Evolutionary conservation across 371 early-diverging fungal species (phyloP).

Genomic region (Vairimorpha ceranae): DNA sequence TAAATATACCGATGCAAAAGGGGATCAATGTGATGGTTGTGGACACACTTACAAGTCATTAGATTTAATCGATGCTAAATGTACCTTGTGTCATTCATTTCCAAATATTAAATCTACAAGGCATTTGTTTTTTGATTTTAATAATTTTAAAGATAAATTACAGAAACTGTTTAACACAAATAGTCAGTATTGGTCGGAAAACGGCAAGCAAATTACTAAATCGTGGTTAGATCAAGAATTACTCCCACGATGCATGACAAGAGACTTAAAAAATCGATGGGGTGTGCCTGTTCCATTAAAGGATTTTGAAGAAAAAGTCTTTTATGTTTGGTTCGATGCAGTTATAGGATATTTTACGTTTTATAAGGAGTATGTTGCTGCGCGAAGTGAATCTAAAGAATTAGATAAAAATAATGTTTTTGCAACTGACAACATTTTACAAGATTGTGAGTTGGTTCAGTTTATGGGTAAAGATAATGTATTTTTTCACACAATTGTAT

Average conservation of each 20-base stretch:
- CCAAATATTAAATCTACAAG: constrained; percentile 70
- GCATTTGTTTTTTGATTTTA: constrained; percentile 84
- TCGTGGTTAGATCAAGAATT: constrained; percentile 93
- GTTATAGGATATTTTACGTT: constrained; percentile 73
- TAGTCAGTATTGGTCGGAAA: constrained; percentile 75
- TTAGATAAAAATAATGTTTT: constrained; percentile 73
- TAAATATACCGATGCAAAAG: constrained; percentile 72
- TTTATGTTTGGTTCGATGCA: constrained; percentile 99
- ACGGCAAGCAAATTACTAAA: constrained; percentile 79
- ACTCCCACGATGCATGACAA: constrained; percentile 87
- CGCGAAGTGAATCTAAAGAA: constrained; percentile 96
- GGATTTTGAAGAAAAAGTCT: constrained; percentile 84
- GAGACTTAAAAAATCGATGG: constrained; percentile 86
- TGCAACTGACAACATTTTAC: constrained; percentile 81
- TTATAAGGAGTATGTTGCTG: constrained; percentile 24
- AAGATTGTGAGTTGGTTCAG: constrained; percentile 83
- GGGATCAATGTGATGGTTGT: constrained; percentile 98
- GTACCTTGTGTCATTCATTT: constrained; percentile 75
- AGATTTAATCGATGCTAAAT: constrained; percentile 84
- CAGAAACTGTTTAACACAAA: constrained; percentile 70
- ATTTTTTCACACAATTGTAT: constrained; percentile 96
- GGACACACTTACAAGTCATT: constrained; percentile 78
- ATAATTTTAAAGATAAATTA: constrained; percentile 69
- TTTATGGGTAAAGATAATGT: constrained; percentile 99
- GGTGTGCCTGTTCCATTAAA: constrained; percentile 89